phyloP scores from a whole-genome alignment of 768 basidiomycete species.

The Tubosaeta brunneosetosa region DNA sequence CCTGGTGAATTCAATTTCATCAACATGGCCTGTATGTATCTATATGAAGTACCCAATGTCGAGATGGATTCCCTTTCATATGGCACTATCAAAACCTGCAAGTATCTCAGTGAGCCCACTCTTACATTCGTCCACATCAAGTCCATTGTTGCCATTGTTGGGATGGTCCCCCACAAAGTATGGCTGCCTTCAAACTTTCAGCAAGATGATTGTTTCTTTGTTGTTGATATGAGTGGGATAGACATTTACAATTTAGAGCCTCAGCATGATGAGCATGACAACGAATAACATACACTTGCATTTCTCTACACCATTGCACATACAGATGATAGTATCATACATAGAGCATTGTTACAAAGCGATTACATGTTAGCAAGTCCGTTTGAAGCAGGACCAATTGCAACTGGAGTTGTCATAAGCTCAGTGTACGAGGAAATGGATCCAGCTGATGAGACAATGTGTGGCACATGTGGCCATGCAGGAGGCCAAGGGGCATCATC shows the following conservation, averaged over 20 bases:
- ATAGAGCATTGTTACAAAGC: too few species aligned
- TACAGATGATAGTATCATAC: too few species aligned
- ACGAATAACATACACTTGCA: too few species aligned
- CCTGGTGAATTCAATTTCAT: not conserved
- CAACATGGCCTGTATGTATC: not conserved
- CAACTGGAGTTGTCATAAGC: not conserved
- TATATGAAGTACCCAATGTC: not conserved
- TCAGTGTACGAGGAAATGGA: too few species aligned
- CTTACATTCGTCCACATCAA: not conserved
- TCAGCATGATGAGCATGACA: too few species aligned
- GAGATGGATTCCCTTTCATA: not conserved
- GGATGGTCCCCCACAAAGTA: not conserved
- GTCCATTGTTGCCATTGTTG: not conserved
- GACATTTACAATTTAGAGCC: not conserved
- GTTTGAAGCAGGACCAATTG: not conserved
- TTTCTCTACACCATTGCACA: too few species aligned
- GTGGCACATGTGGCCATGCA: not conserved
- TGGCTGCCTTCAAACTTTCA: not conserved
- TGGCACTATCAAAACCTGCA: not conserved
- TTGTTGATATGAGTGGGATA: not conserved
- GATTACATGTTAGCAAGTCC: too few species aligned
- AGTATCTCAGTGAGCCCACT: not conserved
- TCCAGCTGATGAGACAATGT: not conserved
- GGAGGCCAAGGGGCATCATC: not conserved
- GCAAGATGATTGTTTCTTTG: not conserved